A percentile compares a stretch with the other conserved stretches of the same genome.
These are phyloP conservation scores for Ogataea pilisensis DNA, from an alignment of 805 yeast species.

Conservation along the genomic window DNA sequence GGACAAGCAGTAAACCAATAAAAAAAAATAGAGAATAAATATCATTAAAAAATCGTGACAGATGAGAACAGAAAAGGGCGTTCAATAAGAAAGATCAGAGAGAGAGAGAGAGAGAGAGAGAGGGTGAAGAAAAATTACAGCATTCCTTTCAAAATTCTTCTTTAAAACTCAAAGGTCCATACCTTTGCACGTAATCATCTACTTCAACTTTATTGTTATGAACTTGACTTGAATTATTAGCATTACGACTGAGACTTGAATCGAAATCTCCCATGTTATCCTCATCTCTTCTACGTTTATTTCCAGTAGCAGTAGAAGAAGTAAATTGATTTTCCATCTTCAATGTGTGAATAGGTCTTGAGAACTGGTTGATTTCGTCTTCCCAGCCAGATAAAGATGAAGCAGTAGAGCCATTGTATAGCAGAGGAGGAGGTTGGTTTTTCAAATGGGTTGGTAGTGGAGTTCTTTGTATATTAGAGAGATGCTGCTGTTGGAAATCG, in stretches of 20 bases:
- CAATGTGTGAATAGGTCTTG: constrained; percentile 2
- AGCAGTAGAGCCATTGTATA: constrained; percentile 41
- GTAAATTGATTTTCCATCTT: neutral
- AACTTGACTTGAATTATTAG: too few relatives aligned
- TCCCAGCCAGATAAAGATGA: constrained; percentile 44
- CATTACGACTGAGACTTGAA: too few relatives aligned
- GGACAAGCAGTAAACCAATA: neutral
- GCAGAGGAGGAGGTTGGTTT: constrained; percentile 41
- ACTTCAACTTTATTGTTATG: constrained; percentile 4
- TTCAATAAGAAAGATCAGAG: too few relatives aligned
- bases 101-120: neutral
- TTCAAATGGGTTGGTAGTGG: constrained; percentile 37
- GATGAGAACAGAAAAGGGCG: neutral
- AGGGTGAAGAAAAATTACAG: neutral
- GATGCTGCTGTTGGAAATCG: constrained; percentile 18
- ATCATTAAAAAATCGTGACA: neutral
- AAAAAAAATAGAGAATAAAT: neutral
- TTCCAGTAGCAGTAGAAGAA: neutral
- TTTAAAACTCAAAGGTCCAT: constrained; percentile 43
- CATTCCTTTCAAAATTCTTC: constrained; percentile 40
- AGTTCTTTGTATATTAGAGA: constrained; percentile 27
- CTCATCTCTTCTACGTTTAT: constrained; percentile 14
- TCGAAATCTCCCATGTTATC: constrained; percentile 1
- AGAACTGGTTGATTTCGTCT: constrained; percentile 19
- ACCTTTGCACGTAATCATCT: constrained; percentile 30